A percentile compares a stretch with the other conserved stretches of the same genome.
phyloP scores from a whole-genome alignment of 2,329 filamentous ascomycete species.

The Cytospora chrysosperma region DNA sequence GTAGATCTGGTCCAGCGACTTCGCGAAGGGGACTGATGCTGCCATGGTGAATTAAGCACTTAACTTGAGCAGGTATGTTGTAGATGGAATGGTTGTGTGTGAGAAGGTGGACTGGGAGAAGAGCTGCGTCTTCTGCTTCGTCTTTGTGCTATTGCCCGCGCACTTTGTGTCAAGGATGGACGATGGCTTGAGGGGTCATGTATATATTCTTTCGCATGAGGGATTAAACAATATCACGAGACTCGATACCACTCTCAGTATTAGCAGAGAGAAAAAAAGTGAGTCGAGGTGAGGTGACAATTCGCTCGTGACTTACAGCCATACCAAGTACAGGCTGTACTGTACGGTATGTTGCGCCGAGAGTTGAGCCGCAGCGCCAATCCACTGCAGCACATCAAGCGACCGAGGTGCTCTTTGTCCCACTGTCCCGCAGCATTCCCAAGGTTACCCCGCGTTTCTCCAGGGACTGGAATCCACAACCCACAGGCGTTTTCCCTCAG shows the following conservation, averaged over 20 bases:
- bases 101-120: too few relatives aligned
- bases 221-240: not conserved
- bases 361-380: slow-evolving; percentile 10
- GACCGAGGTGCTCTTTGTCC: too few relatives aligned
- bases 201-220: not conserved
- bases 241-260: too few relatives aligned
- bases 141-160: too few relatives aligned
- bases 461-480: too few relatives aligned
- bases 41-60: slow-evolving; percentile 52
- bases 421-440: not conserved
- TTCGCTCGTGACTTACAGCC: slow-evolving; percentile 8
- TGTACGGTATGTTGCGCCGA: slow-evolving; percentile 17
- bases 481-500: not conserved
- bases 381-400: not conserved
- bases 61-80: too few relatives aligned
- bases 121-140: too few relatives aligned
- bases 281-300: slow-evolving; percentile 14
- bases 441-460: not conserved
- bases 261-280: not conserved
- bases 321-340: too few relatives aligned
- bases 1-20: slow-evolving; percentile 79
- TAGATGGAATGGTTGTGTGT: not conserved
- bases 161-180: too few relatives aligned
- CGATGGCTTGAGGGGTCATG: too few relatives aligned
- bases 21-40: slow-evolving; percentile 68